Base-by-base conservation (phyloP, 768 basidiomycete genomes). In the Amanita thiersii region DNA sequence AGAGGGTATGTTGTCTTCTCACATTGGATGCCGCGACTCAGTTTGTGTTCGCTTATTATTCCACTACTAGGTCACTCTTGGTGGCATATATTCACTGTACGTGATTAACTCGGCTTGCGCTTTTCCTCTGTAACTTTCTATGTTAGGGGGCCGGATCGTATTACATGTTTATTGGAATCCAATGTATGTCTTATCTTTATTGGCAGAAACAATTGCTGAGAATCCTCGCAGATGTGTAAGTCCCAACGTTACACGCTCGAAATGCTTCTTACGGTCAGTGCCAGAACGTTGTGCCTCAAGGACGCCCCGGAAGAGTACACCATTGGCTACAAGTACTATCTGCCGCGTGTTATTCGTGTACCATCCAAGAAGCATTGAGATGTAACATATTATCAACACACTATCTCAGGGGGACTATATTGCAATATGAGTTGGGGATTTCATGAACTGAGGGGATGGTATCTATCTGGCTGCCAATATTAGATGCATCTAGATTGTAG, bases 31-130 rank as follows among this genome's bases (percentile, higher is more conserved):
- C 25, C 19, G n/a, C 37, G 5, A 9, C 23, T 30, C 14, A n/a
- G n/a, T n/a, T n/a, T n/a, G n/a, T n/a, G n/a, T n/a, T n/a, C n/a
- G n/a, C n/a, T 32, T 15, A 15, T 41, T 19, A n/a, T 35, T 6
- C 17, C 43, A 39, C 37, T 26, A 25, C 6, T 41, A 77, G 77
- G 80, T 8, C 82, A 85, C 50, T 73, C 81, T 8, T 84, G 81
- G 81, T 85, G 81, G 81, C 82, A 84, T 59, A 50, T 82, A 21
- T 58, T 84, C 11, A 81, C 80, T 10, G 79, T 77, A 46, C 49
- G 73, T 48, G 5, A 28, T 15, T 39, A 15, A 14, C 21, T 29
- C 34, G 29, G 9, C 30, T 14, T 4, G 10, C 26, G 26, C 24
- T 17, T 45, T 10, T 24, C 36, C 3, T 21, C 9, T 25, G 33